Evolutionary conservation across 805 yeast species (phyloP), one percentile per base, ranked within the genome.

Genomic region (Clavispora carvajalis): DNA sequence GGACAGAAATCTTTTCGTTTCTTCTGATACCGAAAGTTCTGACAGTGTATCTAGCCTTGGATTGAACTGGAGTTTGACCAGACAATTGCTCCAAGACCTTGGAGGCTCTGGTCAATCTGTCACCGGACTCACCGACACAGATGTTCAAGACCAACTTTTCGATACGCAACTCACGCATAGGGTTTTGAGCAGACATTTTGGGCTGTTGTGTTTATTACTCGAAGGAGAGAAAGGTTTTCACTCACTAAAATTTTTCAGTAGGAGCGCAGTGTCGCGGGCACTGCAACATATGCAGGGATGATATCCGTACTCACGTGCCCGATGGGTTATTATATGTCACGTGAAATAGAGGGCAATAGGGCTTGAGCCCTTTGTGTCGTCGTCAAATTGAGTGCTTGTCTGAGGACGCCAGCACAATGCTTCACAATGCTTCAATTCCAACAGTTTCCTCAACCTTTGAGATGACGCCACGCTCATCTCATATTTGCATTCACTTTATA

Each of bases 41-140:
- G 67, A 93, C 97, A 58, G 99, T 93, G 88, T 93, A 93, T 81
- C 99, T 87, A 65, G 99, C 99, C 85, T 93, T 93, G 64, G 98
- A 90, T 76, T 87, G 96, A 63, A 93, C 99, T 73, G 99, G 99
- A 66, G 99, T 93, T 80, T 93, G 99, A 90, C 99, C 99, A 62
- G 98, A 91, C 66, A 93, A 85, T 81, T 93, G 99, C 80, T 93
- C 99, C 71, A 93, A 82, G 67, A 93, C 99, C 83, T 93, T 93
- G 71, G 99, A 93, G 64, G 99, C 99, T 86, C 99, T 91, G 80
- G 99, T 93, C 75, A 93, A 88, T 85, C 98, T 86, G 77, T 93
- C 99, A 82, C 99, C 99, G 76, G 97, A 90, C 80, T 93, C 99
- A 80, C 99, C 99, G 75, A 93, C 99, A 77, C 95, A 90, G 79